A percentile compares a stretch with the other conserved stretches of the same genome.
Evolutionary conservation across 169 alveolate genomes (phyloP).

Genomic region (Toxoplasma gondii): DNA sequence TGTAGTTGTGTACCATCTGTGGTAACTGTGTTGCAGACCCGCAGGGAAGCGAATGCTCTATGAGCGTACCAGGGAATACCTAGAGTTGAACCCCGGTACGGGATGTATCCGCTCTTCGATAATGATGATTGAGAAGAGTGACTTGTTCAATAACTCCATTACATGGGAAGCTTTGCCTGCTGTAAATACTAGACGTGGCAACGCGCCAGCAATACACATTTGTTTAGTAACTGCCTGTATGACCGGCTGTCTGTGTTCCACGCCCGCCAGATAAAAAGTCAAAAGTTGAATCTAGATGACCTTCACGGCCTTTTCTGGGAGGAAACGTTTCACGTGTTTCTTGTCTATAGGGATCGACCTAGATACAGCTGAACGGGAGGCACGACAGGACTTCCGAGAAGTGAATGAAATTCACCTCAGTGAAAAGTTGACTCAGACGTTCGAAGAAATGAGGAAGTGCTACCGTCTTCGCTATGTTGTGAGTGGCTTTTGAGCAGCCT

Average conservation of each 20-base stretch:
- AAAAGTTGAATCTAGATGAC: too few relatives aligned
- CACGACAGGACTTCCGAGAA: constrained; percentile 29
- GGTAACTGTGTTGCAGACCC: neutral
- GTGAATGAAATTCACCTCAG: constrained; percentile 27
- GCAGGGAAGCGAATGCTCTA: constrained; percentile 37
- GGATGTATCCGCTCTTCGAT: neutral
- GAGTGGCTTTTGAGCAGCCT: neutral
- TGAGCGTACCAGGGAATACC: constrained; percentile 5
- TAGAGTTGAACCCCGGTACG: constrained; percentile 39
- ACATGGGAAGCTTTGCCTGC: too few relatives aligned
- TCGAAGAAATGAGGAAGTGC: constrained; percentile 30
- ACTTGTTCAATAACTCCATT: too few relatives aligned
- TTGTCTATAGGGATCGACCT: neutral
- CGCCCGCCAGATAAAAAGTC: too few relatives aligned
- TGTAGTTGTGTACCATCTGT: neutral
- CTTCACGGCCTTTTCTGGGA: too few relatives aligned
- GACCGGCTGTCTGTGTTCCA: too few relatives aligned
- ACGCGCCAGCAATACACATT: too few relatives aligned
- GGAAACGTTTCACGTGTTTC: neutral
- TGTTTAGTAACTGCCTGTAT: too few relatives aligned
- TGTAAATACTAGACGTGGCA: too few relatives aligned
- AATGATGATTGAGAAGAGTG: too few relatives aligned
- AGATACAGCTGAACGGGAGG: constrained; percentile 15
- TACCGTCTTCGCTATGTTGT: constrained; percentile 30
- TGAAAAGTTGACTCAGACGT: constrained; percentile 28